Conservation (phyloP, 2,329 filamentous ascomycete genomes). For the Cordyceps militaris region DNA sequence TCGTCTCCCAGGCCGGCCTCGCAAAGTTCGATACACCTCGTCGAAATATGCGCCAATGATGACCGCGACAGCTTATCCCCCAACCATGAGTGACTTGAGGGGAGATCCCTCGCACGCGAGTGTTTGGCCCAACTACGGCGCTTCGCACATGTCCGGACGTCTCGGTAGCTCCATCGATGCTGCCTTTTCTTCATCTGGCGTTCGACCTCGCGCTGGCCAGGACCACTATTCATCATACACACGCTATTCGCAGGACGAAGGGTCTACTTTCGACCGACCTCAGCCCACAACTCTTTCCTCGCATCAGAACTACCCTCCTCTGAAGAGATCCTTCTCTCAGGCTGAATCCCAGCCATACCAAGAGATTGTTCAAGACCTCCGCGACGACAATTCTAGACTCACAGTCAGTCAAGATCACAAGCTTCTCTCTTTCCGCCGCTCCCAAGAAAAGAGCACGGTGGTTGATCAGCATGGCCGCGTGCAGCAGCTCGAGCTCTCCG, state of each 20-base stretch:
- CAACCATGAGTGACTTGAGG: constrained; percentile 58
- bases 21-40: constrained; percentile 1
- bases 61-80: constrained; percentile 53
- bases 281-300: constrained; percentile 39
- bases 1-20: background rate
- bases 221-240: constrained; percentile 45
- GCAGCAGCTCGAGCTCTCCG: constrained; percentile 55
- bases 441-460: constrained; percentile 53
- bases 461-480: constrained; percentile 53
- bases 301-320: constrained; percentile 46
- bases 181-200: constrained; percentile 37
- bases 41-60: constrained; percentile 51
- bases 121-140: constrained; percentile 52
- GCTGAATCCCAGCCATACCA: constrained; percentile 49
- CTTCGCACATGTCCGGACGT: constrained; percentile 46
- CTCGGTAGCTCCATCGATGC: constrained; percentile 45
- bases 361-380: constrained; percentile 54
- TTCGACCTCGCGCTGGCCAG: constrained; percentile 43
- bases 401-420: constrained; percentile 55
- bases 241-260: constrained; percentile 48
- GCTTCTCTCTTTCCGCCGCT: constrained; percentile 49
- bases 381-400: constrained; percentile 51
- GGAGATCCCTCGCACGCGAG: constrained; percentile 49
- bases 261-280: constrained; percentile 47
- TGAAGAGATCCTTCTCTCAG: constrained; percentile 53